phyloP scores from a whole-genome alignment of 2,329 filamentous ascomycete species.

The Claviceps sp. region DNA sequence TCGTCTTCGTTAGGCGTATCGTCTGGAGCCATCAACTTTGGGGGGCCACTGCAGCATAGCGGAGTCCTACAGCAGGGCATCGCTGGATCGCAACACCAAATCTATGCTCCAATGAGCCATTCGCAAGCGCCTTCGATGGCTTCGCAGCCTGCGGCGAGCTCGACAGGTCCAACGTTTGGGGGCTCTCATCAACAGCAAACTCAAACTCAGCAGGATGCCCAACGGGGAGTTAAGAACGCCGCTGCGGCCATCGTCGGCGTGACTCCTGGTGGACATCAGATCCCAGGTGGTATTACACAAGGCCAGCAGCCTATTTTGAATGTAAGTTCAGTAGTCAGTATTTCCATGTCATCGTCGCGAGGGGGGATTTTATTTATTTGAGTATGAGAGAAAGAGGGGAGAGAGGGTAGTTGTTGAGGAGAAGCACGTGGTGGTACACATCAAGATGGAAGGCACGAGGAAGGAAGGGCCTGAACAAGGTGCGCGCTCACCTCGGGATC shows the following conservation, averaged over 20 bases:
- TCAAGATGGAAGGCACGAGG: neutral
- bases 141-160: slow-evolving; percentile 44
- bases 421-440: neutral
- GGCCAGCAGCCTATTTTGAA: slow-evolving; percentile 35
- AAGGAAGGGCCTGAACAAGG: neutral
- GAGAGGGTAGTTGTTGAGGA: neutral
- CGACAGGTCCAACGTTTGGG: slow-evolving; percentile 53
- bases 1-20: slow-evolving; percentile 39
- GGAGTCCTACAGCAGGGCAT: slow-evolving; percentile 34
- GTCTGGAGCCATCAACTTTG: slow-evolving; percentile 39
- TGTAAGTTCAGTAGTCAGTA: slow-evolving; percentile 25
- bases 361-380: neutral
- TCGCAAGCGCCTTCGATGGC: slow-evolving; percentile 34
- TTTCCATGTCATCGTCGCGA: neutral
- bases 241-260: slow-evolving; percentile 35
- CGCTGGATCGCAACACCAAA: slow-evolving; percentile 35
- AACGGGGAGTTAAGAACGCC: slow-evolving; percentile 33
- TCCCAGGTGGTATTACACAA: slow-evolving; percentile 25
- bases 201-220: slow-evolving; percentile 38
- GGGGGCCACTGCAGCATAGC: slow-evolving; percentile 42
- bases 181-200: slow-evolving; percentile 37
- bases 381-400: neutral
- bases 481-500: neutral
- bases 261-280: slow-evolving; percentile 23
- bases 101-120: slow-evolving; percentile 43